Conservation (phyloP, 2,329 filamentous ascomycete species). For the Calonectria crousiana region DNA sequence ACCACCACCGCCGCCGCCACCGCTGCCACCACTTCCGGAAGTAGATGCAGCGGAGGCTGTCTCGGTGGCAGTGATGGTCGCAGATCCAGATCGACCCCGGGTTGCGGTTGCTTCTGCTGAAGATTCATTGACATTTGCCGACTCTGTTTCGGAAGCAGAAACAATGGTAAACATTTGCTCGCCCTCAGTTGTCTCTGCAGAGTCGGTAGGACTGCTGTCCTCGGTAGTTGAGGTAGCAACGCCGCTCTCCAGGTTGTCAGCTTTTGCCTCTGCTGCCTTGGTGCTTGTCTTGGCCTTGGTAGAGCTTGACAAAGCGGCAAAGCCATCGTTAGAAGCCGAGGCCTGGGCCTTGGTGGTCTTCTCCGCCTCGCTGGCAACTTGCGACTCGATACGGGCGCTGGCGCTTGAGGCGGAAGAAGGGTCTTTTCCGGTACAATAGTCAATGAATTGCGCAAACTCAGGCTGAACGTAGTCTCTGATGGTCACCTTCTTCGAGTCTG, state of each 20-base stretch:
- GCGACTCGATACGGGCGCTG: conserved; percentile 36
- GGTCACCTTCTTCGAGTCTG: conserved; percentile 41
- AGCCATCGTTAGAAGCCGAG: conserved; percentile 19
- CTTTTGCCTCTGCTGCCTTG: background rate
- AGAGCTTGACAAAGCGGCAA: conserved; percentile 7
- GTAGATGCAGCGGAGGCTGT: background rate
- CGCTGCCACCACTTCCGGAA: background rate
- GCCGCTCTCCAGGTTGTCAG: background rate
- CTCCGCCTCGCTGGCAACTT: conserved; percentile 36
- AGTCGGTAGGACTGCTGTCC: background rate
- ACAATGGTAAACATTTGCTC: conserved; percentile 2
- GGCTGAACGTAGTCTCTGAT: conserved; percentile 51
- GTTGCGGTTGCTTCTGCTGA: background rate
- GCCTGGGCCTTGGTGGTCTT: conserved; percentile 44
- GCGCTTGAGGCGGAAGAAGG: conserved; percentile 32
- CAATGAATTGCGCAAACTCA: conserved; percentile 58
- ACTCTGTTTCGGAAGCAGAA: background rate
- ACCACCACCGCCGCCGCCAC: background rate
- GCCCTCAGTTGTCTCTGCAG: background rate
- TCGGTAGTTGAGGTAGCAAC: background rate
- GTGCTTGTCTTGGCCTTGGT: background rate
- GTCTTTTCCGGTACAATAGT: conserved; percentile 56
- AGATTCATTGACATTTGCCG: background rate
- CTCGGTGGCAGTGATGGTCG: background rate
- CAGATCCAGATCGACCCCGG: background rate